phyloP scores from a whole-genome alignment of 371 early-diverging fungal genomes.

The Syncephalastrum sp. region DNA sequence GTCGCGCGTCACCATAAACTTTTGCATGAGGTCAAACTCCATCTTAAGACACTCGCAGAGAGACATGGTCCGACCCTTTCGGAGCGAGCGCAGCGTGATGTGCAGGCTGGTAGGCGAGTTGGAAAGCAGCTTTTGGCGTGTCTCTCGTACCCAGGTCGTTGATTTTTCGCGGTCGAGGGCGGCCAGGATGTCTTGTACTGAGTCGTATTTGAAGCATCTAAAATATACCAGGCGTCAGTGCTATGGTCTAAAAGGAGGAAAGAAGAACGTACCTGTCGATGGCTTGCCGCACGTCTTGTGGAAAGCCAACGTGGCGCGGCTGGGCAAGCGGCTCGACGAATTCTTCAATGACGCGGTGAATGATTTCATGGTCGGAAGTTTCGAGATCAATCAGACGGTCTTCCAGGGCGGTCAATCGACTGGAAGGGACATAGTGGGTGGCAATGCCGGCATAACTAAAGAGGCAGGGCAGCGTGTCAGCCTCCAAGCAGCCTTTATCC shows the following conservation, averaged over 20 bases:
- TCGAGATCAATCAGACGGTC: conserved; percentile 83
- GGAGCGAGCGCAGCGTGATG: conserved; percentile 78
- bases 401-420: conserved; percentile 78
- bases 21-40: conserved; percentile 82
- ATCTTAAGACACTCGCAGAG: conserved; percentile 80
- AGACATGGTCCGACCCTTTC: conserved; percentile 62
- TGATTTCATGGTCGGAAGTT: conserved; percentile 76
- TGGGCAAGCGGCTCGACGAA: conserved; percentile 61
- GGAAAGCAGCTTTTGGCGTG: conserved; percentile 60
- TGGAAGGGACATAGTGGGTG: conserved; percentile 93
- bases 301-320: conserved; percentile 41
- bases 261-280: conserved; percentile 65
- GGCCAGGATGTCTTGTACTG: conserved; percentile 76
- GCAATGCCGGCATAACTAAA: conserved; percentile 88
- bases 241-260: not conserved
- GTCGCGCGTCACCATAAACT: conserved; percentile 69
- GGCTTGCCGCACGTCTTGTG: conserved; percentile 58
- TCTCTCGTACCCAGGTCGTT: conserved; percentile 72
- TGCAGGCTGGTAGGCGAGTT: conserved; percentile 88
- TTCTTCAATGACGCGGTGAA: conserved; percentile 90
- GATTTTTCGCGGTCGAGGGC: conserved; percentile 69
- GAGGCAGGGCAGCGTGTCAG: not conserved
- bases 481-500: not conserved
- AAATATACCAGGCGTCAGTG: conserved; percentile 21
- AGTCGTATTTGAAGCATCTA: conserved; percentile 79